phyloP scores from a whole-genome alignment of 768 basidiomycete genomes.

The Russula foetens region DNA sequence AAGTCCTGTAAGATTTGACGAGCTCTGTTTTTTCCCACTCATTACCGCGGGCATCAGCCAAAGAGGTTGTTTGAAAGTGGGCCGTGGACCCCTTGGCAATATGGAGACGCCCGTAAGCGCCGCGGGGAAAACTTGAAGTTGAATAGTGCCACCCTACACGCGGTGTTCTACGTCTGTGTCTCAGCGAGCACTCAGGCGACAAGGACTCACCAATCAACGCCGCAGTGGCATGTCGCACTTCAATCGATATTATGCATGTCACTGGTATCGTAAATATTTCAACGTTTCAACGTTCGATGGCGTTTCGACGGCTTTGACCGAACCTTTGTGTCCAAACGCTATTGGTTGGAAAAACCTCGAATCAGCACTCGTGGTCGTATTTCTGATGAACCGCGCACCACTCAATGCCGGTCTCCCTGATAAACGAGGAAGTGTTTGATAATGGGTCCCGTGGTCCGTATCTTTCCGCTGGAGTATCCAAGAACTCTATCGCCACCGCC shows the following conservation, averaged over 20 bases:
- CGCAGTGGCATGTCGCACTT: background rate
- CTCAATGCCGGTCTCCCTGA: background rate
- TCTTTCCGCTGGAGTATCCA: background rate
- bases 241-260: background rate
- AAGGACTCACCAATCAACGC: background rate
- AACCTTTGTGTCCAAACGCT: background rate
- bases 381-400: background rate
- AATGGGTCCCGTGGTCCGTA: background rate
- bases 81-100: background rate
- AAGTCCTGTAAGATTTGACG: background rate
- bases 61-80: background rate
- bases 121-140: constrained; percentile 15
- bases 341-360: background rate
- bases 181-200: background rate
- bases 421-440: background rate
- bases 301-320: background rate
- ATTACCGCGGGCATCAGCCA: constrained; percentile 4
- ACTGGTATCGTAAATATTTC: background rate
- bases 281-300: background rate
- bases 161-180: background rate
- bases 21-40: background rate
- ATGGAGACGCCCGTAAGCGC: background rate
- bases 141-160: too few species aligned
- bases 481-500: background rate
- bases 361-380: too few species aligned